These are phyloP conservation scores for Mycena indigotica DNA, from an alignment of 768 basidiomycete species.

Conservation along the genomic window DNA sequence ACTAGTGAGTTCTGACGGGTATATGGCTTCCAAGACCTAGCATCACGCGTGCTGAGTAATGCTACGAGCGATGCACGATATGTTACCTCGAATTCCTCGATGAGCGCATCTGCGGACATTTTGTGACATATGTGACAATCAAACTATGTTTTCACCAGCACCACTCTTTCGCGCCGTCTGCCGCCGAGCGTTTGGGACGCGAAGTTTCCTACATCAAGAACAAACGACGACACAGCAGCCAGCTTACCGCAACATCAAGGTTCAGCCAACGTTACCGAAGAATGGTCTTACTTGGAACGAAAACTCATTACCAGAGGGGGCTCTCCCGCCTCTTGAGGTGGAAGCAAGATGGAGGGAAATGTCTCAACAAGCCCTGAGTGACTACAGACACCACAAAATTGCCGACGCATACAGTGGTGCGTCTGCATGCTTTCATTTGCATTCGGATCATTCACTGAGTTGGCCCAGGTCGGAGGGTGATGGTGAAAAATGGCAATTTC, in stretches of 20 bases:
- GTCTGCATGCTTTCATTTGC: slow-evolving; percentile 26
- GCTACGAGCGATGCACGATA: slow-evolving; percentile 10
- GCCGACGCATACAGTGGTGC: slow-evolving; percentile 59
- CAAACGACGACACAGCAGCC: background rate
- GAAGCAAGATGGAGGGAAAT: background rate
- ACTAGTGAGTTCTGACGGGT: slow-evolving; percentile 92
- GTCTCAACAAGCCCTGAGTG: slow-evolving; percentile 29
- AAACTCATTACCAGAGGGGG: no score
- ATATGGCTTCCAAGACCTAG: slow-evolving; percentile 72
- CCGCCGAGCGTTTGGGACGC: background rate
- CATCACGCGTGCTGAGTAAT: slow-evolving; percentile 4
- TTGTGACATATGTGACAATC: slow-evolving; percentile 5
- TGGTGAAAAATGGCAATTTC: slow-evolving; percentile 46
- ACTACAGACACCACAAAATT: slow-evolving; percentile 31
- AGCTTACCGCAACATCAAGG: background rate
- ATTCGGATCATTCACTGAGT: slow-evolving; percentile 8
- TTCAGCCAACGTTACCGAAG: background rate
- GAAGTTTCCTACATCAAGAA: background rate
- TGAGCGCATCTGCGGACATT: slow-evolving; percentile 70
- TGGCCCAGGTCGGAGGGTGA: slow-evolving; percentile 61
- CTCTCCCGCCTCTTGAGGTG: no score
- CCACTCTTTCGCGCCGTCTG: background rate
- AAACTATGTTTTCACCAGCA: background rate
- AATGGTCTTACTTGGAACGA: background rate
- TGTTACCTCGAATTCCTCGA: slow-evolving; percentile 89